Conservation (phyloP, 495 filamentous ascomycete species). For the Cudoniella acicularis region DNA sequence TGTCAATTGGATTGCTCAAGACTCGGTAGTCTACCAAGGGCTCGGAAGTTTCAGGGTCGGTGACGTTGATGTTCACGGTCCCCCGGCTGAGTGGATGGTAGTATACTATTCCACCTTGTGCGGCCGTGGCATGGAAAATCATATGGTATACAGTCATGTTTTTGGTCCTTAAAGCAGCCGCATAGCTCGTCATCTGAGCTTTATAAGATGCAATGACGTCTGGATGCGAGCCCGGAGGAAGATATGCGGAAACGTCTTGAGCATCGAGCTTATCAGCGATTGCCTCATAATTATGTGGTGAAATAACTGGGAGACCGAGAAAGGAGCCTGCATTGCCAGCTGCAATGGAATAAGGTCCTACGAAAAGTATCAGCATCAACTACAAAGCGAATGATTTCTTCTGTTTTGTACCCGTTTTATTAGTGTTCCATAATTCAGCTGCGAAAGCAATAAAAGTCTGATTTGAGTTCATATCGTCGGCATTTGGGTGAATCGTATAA, state of each 20-base stretch:
- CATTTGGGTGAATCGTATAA: too few relatives aligned
- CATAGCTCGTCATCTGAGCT: background rate
- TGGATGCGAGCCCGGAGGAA: background rate
- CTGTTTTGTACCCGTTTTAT: too few relatives aligned
- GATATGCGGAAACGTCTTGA: background rate
- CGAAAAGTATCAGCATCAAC: background rate
- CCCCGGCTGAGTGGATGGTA: background rate
- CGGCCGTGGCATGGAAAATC: background rate
- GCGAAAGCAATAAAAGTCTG: too few relatives aligned
- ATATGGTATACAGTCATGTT: background rate
- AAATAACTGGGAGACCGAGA: background rate
- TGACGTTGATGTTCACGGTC: background rate
- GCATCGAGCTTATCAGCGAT: background rate
- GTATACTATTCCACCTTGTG: background rate
- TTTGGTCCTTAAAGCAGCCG: background rate
- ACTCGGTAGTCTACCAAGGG: background rate
- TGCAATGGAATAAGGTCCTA: too few relatives aligned
- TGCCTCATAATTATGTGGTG: background rate
- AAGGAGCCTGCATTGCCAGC: too few relatives aligned
- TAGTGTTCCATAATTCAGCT: too few relatives aligned
- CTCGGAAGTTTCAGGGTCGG: background rate
- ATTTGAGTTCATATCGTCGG: too few relatives aligned
- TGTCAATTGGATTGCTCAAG: background rate
- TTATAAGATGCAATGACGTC: background rate
- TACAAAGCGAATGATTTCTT: too few relatives aligned